Percentiles rank a stretch among this genome's conserved stretches.
phyloP scores from a whole-genome alignment of 78 protist genomes.

The Dictyostelium brefeldianum region DNA sequence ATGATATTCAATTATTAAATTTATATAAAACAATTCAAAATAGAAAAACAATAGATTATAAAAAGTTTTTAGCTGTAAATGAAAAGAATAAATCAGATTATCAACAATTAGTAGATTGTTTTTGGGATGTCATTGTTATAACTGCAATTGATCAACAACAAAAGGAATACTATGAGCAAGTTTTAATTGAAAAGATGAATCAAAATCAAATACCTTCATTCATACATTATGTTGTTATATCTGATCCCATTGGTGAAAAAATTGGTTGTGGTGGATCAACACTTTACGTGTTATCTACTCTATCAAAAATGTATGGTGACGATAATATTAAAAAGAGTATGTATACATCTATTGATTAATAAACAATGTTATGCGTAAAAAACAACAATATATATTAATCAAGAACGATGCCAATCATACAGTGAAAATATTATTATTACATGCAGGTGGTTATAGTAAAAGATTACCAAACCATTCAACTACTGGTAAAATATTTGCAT shows the following conservation, averaged over 20 bases:
- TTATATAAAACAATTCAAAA: conserved; percentile 24
- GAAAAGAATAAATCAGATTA: neutral
- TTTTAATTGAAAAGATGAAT: conserved; percentile 27
- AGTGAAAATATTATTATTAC: conserved; percentile 66
- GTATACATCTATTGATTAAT: neutral
- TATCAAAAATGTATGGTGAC: neutral
- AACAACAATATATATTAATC: neutral
- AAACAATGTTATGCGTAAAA: neutral
- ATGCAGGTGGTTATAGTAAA: conserved; percentile 81
- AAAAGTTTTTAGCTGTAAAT: neutral
- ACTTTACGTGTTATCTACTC: conserved; percentile 4
- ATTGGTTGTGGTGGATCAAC: conserved; percentile 85
- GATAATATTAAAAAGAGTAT: conserved; percentile 5
- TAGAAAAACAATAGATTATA: conserved; percentile 37
- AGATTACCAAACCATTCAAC: conserved; percentile 76
- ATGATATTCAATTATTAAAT: conserved; percentile 13
- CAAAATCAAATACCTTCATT: conserved; percentile 30
- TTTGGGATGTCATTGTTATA: conserved; percentile 72
- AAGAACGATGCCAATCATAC: too few species aligned
- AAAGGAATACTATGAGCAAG: conserved; percentile 56
- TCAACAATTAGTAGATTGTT: neutral
- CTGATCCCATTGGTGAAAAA: conserved; percentile 68
- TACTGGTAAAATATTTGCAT: conserved; percentile 75
- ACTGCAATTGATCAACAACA: conserved; percentile 78
- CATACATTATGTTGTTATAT: conserved; percentile 44